Percentiles rank a stretch among this genome's conserved stretches.
phyloP scores from a whole-genome alignment of 2,329 filamentous ascomycete genomes.

The Hirsutella rhossiliensis region DNA sequence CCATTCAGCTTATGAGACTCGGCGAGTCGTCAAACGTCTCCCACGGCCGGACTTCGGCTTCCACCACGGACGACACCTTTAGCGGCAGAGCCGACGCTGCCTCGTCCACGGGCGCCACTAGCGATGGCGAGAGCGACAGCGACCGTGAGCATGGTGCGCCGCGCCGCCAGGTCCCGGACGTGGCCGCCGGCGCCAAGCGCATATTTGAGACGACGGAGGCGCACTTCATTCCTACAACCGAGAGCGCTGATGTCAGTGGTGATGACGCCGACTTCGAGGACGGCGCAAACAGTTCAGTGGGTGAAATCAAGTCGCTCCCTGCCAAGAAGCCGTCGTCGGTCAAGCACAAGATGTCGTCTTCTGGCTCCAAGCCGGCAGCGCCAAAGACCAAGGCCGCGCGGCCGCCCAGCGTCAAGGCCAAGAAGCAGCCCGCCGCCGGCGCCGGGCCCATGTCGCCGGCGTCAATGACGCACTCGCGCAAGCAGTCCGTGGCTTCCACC shows the following conservation, averaged over 20 bases:
- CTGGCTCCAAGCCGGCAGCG: conserved; percentile 16
- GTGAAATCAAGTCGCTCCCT: conserved; percentile 27
- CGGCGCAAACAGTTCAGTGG: conserved; percentile 20
- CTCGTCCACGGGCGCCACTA: conserved; percentile 76
- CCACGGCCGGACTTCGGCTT: conserved; percentile 84
- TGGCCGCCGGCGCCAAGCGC: conserved; percentile 28
- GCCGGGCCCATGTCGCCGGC: conserved; percentile 46
- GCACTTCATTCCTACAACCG: conserved; percentile 39
- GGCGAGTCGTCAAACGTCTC: conserved; percentile 91
- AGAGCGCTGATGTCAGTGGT: conserved; percentile 26
- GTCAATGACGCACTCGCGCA: conserved; percentile 62
- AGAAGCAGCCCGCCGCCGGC: conserved; percentile 31
- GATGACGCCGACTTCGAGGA: conserved; percentile 22
- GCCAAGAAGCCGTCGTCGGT: conserved; percentile 21
- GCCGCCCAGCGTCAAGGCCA: conserved; percentile 29
- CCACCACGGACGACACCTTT: conserved; percentile 85
- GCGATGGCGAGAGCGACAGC: conserved; percentile 60
- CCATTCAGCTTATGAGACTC: conserved; percentile 90
- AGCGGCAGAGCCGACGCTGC: conserved; percentile 78
- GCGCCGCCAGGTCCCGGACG: conserved; percentile 44
- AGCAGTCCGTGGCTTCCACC: conserved; percentile 58
- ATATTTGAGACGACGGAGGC: conserved; percentile 40
- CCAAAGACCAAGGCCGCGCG: conserved; percentile 29
- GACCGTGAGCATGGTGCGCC: conserved; percentile 48
- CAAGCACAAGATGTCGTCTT: conserved; percentile 27